phyloP scores from a whole-genome alignment of 768 basidiomycete species.

The Tulasnella sp. region DNA sequence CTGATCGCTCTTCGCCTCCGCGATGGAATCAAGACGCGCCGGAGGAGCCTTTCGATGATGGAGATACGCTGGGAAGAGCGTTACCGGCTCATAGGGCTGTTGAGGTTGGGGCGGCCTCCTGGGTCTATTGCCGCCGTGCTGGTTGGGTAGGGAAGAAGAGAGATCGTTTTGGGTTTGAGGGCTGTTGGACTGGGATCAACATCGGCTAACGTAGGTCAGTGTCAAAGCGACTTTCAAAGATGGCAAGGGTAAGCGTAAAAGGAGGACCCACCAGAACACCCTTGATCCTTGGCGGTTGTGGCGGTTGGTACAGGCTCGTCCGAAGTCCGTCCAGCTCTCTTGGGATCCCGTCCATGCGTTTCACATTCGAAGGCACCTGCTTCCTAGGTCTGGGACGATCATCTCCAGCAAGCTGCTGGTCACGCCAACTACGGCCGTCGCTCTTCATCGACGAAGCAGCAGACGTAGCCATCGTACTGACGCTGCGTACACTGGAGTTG shows the following conservation, averaged over 20 bases:
- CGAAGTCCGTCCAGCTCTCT: conserved; percentile 63
- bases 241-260: background rate
- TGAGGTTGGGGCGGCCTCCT: no score
- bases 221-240: background rate
- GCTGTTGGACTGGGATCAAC: no score
- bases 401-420: background rate
- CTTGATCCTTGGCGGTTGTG: conserved; percentile 1
- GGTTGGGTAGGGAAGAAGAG: no score
- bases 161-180: no score
- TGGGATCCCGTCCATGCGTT: conserved; percentile 70
- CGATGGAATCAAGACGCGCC: no score
- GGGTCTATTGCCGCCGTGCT: no score
- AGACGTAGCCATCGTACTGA: conserved; percentile 73
- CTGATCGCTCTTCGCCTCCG: no score
- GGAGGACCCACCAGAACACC: conserved; percentile 10
- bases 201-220: background rate
- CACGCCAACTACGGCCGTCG: conserved; percentile 1
- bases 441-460: conserved; percentile 40
- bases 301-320: conserved; percentile 43
- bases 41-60: no score
- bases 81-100: no score
- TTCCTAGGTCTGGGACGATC: conserved; percentile 15
- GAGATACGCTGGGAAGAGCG: no score
- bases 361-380: conserved; percentile 44
- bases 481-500: conserved; percentile 57